Evolutionary conservation across 768 basidiomycete species (phyloP), one percentile per base, ranked within the genome.

Genomic region (Gloeopeniophorella convolvens): DNA sequence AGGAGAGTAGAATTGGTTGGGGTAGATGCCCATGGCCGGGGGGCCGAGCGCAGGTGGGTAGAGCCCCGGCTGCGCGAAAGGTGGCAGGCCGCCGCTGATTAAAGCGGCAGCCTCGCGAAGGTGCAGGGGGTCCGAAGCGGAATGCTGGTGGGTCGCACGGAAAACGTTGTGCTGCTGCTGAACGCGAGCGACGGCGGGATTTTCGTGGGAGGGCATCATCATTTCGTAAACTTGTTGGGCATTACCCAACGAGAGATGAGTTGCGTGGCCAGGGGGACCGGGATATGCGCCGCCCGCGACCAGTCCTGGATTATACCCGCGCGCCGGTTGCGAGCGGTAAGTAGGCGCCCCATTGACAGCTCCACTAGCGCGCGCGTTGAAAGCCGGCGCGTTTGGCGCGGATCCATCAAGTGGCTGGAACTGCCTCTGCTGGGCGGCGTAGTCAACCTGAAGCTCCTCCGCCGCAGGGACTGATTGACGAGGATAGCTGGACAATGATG

Each of bases 151-250:
- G 21, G 76, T 79, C 23, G 71, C 73, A 31, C 85, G 83, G 70
- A 85, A 89, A 37, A 75, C 75, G 58, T 80, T 81, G 62, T 82
- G 83, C 61, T 87, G 86, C 59, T 88, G 85, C 64, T 89, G 87
- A 42, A 87, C 79, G 57, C 85, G 85, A 43, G 79, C 74, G 50
- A 86, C 80, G 27, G 84, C 77, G 30, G 83, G 76, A 62, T 75
- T 79, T 54, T 71, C 72, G 55, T 83, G 63, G 48, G 76, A 71
- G 28, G 73, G 66, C 23, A 70, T 75, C 41, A 80, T 68, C 77
- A 89, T 85, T 60, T 88, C 85, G 59, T 88, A 89, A 45, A 88
- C 60, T 60, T 87, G 85, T 59, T 88, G 86, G 24, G 85, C 76
- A 60, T 77, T 85, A 51, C 82, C 83, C 45, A 88, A 69, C 10